These are phyloP conservation scores for Stachybotrys chartarum DNA, from an alignment of 2,329 filamentous ascomycete species.

Conservation along the genomic window DNA sequence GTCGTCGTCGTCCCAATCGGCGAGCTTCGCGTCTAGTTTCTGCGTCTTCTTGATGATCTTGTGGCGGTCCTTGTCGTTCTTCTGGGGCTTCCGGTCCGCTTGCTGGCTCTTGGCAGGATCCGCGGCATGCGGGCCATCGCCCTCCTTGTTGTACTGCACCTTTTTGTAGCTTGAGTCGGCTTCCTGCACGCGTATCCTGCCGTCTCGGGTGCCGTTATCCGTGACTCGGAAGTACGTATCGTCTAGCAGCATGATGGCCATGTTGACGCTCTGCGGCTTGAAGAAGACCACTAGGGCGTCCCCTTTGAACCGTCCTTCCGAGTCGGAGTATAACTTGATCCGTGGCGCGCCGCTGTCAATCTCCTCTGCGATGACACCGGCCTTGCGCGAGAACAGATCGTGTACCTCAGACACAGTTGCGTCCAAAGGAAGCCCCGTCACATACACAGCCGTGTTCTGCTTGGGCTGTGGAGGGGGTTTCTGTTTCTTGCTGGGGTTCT, in stretches of 20 bases:
- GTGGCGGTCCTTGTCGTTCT: conserved; percentile 64
- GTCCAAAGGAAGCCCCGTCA: conserved; percentile 79
- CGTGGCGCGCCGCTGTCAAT: conserved; percentile 82
- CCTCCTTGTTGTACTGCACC: conserved; percentile 56
- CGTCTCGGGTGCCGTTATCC: conserved; percentile 41
- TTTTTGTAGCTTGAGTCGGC: conserved; percentile 92
- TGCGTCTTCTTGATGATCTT: conserved; percentile 90
- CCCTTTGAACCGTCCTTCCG: conserved; percentile 80
- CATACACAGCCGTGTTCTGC: conserved; percentile 86
- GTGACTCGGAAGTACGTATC: conserved; percentile 72
- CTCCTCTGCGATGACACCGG: conserved; percentile 87
- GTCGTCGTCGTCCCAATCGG: conserved; percentile 93
- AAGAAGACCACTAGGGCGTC: conserved; percentile 93
- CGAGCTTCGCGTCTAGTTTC: conserved; percentile 83
- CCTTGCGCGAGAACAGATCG: conserved; percentile 75
- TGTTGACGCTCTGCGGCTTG: conserved; percentile 84
- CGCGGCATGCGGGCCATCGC: conserved; percentile 9
- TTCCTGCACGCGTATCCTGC: conserved; percentile 71
- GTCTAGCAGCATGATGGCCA: conserved; percentile 75
- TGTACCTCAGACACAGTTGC: conserved; percentile 74
- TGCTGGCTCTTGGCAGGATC: conserved; percentile 21
- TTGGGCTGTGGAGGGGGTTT: conserved; percentile 43
- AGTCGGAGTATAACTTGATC: conserved; percentile 87
- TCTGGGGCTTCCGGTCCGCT: conserved; percentile 33
- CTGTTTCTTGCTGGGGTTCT: conserved; percentile 34